A percentile compares a stretch with the other conserved stretches of the same genome.
Conservation (phyloP, 2,329 filamentous ascomycete genomes). For the Cladosporium oxysporum region DNA sequence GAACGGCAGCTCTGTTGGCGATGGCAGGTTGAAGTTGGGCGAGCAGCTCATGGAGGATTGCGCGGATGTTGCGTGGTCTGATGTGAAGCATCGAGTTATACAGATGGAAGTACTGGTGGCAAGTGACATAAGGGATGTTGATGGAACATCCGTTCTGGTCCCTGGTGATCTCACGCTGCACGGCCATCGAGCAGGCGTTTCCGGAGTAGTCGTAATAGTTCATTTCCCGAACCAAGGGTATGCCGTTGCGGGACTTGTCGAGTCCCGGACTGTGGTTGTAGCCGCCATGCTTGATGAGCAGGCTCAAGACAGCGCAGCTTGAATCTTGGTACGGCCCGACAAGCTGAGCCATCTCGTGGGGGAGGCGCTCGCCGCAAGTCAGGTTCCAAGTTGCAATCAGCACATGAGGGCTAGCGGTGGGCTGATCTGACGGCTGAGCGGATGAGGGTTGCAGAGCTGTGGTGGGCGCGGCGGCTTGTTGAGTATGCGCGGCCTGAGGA, state of each 20-base stretch:
- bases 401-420: background rate
- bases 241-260: too few species aligned
- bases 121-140: background rate
- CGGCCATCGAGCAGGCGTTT: background rate
- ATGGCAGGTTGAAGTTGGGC: background rate
- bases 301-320: background rate
- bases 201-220: background rate
- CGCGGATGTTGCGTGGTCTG: background rate
- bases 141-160: background rate
- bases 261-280: too few species aligned
- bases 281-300: background rate
- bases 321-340: background rate
- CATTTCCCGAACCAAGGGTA: too few species aligned
- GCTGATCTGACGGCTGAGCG: background rate
- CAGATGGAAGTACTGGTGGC: background rate
- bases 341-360: background rate
- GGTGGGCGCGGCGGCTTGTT: too few species aligned
- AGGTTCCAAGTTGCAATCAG: background rate
- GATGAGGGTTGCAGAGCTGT: too few species aligned
- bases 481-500: too few species aligned
- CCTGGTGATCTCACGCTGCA: background rate
- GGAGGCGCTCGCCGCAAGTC: background rate
- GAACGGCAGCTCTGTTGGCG: background rate
- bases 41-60: background rate
- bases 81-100: background rate